Evolutionary conservation across 805 yeast species (phyloP), one percentile per base, ranked within the genome.

Genomic region (Nakazawaea ambrosiae): DNA sequence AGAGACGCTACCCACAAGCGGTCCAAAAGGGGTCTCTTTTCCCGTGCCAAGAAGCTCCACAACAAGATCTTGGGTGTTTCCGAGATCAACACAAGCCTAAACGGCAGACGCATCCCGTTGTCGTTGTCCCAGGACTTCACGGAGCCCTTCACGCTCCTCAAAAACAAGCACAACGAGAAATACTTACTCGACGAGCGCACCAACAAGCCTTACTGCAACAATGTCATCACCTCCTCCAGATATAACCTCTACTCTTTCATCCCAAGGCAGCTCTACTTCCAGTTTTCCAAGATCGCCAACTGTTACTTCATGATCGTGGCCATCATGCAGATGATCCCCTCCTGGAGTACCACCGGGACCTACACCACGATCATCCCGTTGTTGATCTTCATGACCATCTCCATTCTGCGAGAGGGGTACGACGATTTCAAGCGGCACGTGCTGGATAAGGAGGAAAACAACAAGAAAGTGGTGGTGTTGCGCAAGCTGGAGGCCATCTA

Each of bases 321-420:
- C 2, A 82, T 92, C 44, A 65, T 92, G 66, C 98, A 92, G 55
- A 80, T 90, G 89, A 81, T 92, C 33, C 97, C 98, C 1, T 76
- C 88, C 2, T 92, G 96, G 97, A 86, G 96, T 1, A 87, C 98
- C 5, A 92, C 98, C 0, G 98, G 97, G 42, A 82, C 88, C 10
- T 87, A 78, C 54, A 92, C 97, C 3, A 92, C 98, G 2, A 90
- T 92, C 49, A 70, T 89, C 28, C 97, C 98, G 2, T 66, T 92
- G 40, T 63, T 80, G 57, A 72, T 92, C 5, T 92, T 92, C 57
- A 85, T 92, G 61, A 67, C 86, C 6, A 84, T 92, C 20, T 86
- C 97, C 0, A 88, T 90, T 60, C 73, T 81, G 7, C 73, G 97
- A 47, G 98, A 92, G 61, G 98, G 94, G 0, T 89, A 70, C 57